A percentile compares a stretch with the other conserved stretches of the same genome.
Conservation (phyloP, 1,284 basidiomycete species). For the Trichosporon coremiiforme region DNA sequence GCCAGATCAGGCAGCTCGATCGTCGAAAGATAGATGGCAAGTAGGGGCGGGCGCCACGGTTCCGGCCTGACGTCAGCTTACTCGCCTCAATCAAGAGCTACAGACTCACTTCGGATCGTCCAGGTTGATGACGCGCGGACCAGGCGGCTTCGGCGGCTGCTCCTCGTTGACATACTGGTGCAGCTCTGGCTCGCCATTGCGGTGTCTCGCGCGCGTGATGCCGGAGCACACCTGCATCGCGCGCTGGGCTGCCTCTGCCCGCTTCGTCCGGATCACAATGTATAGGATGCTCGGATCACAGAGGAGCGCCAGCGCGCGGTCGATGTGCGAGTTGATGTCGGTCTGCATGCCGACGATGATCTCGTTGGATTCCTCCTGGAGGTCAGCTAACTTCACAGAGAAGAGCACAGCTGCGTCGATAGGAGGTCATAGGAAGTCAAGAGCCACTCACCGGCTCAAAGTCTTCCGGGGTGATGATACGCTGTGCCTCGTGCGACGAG, state of each 20-base stretch:
- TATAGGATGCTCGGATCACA: slow-evolving; percentile 46
- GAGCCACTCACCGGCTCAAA: slow-evolving; percentile 42
- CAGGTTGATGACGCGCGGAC: slow-evolving; percentile 50
- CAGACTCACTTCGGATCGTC: slow-evolving; percentile 38
- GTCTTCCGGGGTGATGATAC: slow-evolving; percentile 32
- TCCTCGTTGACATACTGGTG: slow-evolving; percentile 55
- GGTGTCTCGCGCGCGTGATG: slow-evolving; percentile 49
- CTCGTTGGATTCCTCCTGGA: slow-evolving; percentile 52
- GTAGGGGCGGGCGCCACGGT: slow-evolving; percentile 46
- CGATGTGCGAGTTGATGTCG: slow-evolving; percentile 42
- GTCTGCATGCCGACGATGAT: slow-evolving; percentile 47
- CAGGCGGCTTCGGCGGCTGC: slow-evolving; percentile 28
- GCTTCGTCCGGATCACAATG: slow-evolving; percentile 47
- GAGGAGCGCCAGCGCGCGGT: slow-evolving; percentile 42
- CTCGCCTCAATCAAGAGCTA: too few species aligned
- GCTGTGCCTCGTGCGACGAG: not conserved
- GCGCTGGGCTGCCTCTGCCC: slow-evolving; percentile 41
- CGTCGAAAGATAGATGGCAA: slow-evolving; percentile 52
- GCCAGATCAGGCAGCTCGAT: slow-evolving; percentile 54
- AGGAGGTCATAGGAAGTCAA: too few species aligned
- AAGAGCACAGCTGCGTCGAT: too few species aligned
- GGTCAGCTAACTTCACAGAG: not conserved
- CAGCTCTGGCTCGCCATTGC: slow-evolving; percentile 46
- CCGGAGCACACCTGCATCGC: slow-evolving; percentile 51
- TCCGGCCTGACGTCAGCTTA: slow-evolving; percentile 14